Percentiles rank a stretch among this genome's conserved stretches.
These are phyloP conservation scores for Linderniella brevidens DNA, from an alignment of 257 asterid genomes.

Conservation along the genomic window DNA sequence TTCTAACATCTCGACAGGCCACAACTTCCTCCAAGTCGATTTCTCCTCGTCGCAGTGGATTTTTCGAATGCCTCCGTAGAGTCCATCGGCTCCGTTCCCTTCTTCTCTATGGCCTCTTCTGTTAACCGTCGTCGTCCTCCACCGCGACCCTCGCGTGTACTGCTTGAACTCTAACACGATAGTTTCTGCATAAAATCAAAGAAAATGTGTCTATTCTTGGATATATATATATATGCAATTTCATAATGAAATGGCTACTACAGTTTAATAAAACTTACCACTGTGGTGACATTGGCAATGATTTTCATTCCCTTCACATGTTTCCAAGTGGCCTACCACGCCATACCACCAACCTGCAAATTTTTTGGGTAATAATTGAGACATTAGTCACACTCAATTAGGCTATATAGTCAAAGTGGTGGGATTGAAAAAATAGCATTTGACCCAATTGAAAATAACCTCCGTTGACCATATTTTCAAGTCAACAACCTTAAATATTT, in stretches of 20 bases:
- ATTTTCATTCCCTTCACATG: slow-evolving; percentile 48
- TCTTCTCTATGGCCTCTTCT: slow-evolving; percentile 65
- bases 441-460: too few relatives aligned
- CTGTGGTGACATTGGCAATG: slow-evolving; percentile 60
- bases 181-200: slow-evolving; percentile 24
- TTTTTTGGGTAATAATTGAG: slow-evolving; percentile 14
- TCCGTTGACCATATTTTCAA: too few relatives aligned
- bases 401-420: slow-evolving; percentile 13
- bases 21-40: slow-evolving; percentile 47
- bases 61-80: slow-evolving; percentile 68
- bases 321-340: slow-evolving; percentile 77
- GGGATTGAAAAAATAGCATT: too few relatives aligned
- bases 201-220: not conserved
- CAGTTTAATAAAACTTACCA: slow-evolving; percentile 40
- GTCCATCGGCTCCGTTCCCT: slow-evolving; percentile 71
- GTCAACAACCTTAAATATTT: too few relatives aligned
- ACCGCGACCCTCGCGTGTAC: slow-evolving; percentile 61
- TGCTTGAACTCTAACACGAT: slow-evolving; percentile 72
- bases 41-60: slow-evolving; percentile 34
- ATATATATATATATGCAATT: not conserved
- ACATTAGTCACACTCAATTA: slow-evolving; percentile 12
- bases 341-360: slow-evolving; percentile 96
- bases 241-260: too few relatives aligned
- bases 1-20: slow-evolving; percentile 62
- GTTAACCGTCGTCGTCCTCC: slow-evolving; percentile 43